Evolutionary conservation across 2,329 filamentous ascomycete genomes (phyloP).

Genomic region (Aureobasidium lini): DNA sequence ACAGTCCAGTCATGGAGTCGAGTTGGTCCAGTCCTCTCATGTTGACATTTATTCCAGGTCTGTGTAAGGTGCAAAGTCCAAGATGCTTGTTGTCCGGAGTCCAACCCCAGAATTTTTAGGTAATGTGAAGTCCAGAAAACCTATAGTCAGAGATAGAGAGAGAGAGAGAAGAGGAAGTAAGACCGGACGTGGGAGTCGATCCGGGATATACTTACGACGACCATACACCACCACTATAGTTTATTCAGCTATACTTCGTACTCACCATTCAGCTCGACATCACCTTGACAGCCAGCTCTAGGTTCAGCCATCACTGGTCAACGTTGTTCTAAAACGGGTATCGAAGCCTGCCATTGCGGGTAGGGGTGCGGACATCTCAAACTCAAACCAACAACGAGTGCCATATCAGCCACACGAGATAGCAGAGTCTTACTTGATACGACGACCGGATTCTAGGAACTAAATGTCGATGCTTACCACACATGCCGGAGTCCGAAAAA

Average conservation of each 20-base stretch:
- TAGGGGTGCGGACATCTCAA: not conserved
- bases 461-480: too few species aligned
- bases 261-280: not conserved
- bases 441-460: too few species aligned
- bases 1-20: not conserved
- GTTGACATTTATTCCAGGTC: not conserved
- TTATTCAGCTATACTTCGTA: not conserved
- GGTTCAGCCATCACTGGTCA: not conserved
- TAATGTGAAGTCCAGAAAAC: too few species aligned
- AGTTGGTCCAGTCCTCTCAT: slow-evolving; percentile 2
- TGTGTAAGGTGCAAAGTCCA: too few species aligned
- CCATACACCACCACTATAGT: too few species aligned
- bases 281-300: not conserved
- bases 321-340: not conserved
- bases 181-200: not conserved
- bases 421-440: not conserved
- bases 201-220: not conserved
- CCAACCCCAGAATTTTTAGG: too few species aligned
- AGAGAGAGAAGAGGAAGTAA: not conserved
- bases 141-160: too few species aligned
- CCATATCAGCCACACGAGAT: not conserved
- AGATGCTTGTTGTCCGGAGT: too few species aligned
- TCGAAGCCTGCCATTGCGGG: not conserved
- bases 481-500: too few species aligned
- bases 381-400: not conserved